Base-by-base conservation (phyloP, 805 yeast species). In the Metschnikowia baotianmanensis region DNA sequence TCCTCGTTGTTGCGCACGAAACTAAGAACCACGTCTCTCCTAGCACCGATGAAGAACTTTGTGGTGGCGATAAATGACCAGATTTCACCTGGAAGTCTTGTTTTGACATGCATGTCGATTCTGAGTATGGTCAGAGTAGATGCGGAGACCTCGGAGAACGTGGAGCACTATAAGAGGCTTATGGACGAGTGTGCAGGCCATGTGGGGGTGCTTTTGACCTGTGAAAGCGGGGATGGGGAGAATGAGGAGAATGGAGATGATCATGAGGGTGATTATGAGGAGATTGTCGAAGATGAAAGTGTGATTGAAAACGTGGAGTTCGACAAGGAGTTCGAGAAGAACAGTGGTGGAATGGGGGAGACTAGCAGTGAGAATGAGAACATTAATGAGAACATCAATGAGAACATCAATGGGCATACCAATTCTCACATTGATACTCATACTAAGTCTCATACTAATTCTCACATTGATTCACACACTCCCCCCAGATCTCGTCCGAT, bases 51-150 rank as follows among this genome's bases (percentile, higher is more conserved):
- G 38, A 57, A 53, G 33, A 63, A 62, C 38, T 62, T 56, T 38
- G 47, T 62, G 13, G 51, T 56, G 12, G 43, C 65, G 4, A 55
- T 67, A 27, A 65, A 63, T 38, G 67, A 63, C 31, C 65, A 60
- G 41, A 48, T 65, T 6, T 54, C 56, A 13, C 28, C 50, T 4
- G 51, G 61, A 8, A 52, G 60, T 31, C 56, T 66, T 19, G 48
- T 66, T 27, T 42, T 67, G 22, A 51, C 62, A 0, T 50, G 64
- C 24, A 47, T 49, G 23, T 29, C 50, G 6, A 33, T 52, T 16
- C 24, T 33, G 16, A 45, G 47, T 31, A 25, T 45, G 24, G 27
- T 46, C 7, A 34, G 45, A 19, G 26, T 42, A 11, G 52, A 46
- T 6, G 37, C 50, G 17, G 53, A 48, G 45, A 45, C 39, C 33